Conservation (phyloP, 73 alveolate species). For the Paraurostyla sp. region DNA sequence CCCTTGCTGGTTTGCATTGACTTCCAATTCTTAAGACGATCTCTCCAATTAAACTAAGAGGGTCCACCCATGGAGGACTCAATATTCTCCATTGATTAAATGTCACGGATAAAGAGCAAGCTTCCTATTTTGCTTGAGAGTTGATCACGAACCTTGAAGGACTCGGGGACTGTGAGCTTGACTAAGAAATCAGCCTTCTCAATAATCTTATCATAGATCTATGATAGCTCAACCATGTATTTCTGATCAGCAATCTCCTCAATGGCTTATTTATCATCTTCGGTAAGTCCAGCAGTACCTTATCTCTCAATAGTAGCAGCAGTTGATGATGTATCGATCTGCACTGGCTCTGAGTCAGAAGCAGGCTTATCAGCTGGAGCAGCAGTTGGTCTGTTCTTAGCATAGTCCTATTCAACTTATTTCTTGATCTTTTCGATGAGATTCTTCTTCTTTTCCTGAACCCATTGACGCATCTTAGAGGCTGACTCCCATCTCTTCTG, state of each 20-base stretch:
- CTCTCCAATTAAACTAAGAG: constrained; percentile 36
- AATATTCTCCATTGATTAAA: constrained; percentile 19
- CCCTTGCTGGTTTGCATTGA: constrained; percentile 58
- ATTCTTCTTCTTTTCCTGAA: constrained; percentile 33
- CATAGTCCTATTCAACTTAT: background rate
- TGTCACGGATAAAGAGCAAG: constrained; percentile 5
- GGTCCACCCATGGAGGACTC: constrained; percentile 41
- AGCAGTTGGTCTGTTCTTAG: constrained; percentile 6
- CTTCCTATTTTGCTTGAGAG: constrained; percentile 36
- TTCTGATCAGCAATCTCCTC: constrained; percentile 39
- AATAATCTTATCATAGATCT: constrained; percentile 65
- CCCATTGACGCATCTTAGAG: constrained; percentile 74
- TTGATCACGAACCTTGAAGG: constrained; percentile 41
- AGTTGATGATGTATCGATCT: constrained; percentile 25
- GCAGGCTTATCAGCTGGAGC: background rate
- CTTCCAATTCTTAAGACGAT: constrained; percentile 39
- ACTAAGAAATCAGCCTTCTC: constrained; percentile 74
- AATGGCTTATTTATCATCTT: constrained; percentile 24
- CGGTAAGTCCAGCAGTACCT: constrained; percentile 2
- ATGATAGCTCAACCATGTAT: constrained; percentile 40
- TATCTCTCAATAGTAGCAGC: background rate
- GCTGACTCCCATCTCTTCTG: constrained; percentile 69
- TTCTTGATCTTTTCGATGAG: constrained; percentile 12
- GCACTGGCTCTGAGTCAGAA: background rate
- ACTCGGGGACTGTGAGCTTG: constrained; percentile 58